Conservation (phyloP, 2,329 filamentous ascomycete species). For the Colletotrichum echinochloae region DNA sequence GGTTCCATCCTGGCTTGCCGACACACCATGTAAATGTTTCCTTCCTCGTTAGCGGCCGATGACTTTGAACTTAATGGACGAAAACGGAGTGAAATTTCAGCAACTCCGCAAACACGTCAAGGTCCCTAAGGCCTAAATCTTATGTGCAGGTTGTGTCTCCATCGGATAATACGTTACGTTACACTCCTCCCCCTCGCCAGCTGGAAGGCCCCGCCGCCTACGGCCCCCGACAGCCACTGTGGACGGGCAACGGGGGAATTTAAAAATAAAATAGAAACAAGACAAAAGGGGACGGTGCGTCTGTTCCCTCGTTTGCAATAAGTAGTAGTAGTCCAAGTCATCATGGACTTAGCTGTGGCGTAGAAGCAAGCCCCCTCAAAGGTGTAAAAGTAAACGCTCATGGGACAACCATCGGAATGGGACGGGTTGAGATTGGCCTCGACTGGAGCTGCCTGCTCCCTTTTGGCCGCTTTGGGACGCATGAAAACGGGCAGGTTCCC, state of each 20-base stretch:
- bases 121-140: slow-evolving; percentile 2
- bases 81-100: neutral
- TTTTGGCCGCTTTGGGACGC: slow-evolving; percentile 23
- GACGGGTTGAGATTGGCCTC: slow-evolving; percentile 17
- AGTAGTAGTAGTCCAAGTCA: neutral
- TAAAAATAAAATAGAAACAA: no score
- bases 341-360: slow-evolving; percentile 5
- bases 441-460: slow-evolving; percentile 14
- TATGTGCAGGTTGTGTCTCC: neutral
- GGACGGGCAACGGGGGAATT: neutral
- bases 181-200: slow-evolving; percentile 22
- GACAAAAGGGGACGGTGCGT: neutral
- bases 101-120: neutral
- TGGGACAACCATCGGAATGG: slow-evolving; percentile 20
- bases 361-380: neutral
- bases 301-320: neutral
- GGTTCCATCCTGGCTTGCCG: no score
- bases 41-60: no score
- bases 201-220: neutral
- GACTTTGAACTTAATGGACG: no score
- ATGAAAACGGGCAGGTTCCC: slow-evolving; percentile 10
- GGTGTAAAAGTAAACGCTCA: slow-evolving; percentile 1
- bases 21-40: no score
- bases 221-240: slow-evolving; percentile 28
- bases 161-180: slow-evolving; percentile 41